Base-by-base conservation (phyloP, 352 stramenopile genomes). In the Phytophthora palmivora region DNA sequence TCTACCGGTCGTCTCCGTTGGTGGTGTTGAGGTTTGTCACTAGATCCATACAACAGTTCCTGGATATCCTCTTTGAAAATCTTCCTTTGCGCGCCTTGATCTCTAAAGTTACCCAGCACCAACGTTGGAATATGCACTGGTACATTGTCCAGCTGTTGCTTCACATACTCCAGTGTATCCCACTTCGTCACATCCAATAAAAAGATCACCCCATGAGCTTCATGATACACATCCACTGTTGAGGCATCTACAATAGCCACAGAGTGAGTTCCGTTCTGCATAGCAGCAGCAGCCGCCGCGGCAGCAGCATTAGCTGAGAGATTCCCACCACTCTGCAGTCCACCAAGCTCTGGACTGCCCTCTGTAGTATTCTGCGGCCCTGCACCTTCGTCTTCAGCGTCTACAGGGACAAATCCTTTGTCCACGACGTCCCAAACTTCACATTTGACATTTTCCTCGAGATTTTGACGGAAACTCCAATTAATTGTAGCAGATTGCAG, bases 341-440 rank as follows among this genome's bases (percentile, higher is more conserved):
- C 52, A 61, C 46, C 66, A 4, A 77, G 54, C 5, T 71, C 45
- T 1, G 51, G 51, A 21, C 16, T 38, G 9, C 16, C 28, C 14
- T 7, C 44, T 32, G 21, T 15, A n/a, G n/a, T n/a, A n/a, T n/a
- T n/a, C n/a, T n/a, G n/a, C n/a, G n/a, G n/a, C n/a, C n/a, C n/a
- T n/a, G n/a, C n/a, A 12, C 10, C 50, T 42, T 57, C 14, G 33
- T 51, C 26, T 18, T 55, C 34, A 14, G 18, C 36, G 26, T 61
- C 48, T 36, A 53, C 19, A 9, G 73, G 54, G 11, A 70, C 42
- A 34, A 95, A 89, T 21, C 82, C 87, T n/a, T 73, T 60, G 67
- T 97, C 90, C 5, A 96, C 89, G n/a, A 96, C 88, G 54, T 97
- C 90, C 89, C 91, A 96, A 10, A 97, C 84, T 50, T 97, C 91